Base-by-base conservation (phyloP, 2,329 filamentous ascomycete species). In the Fusarium concolor region DNA sequence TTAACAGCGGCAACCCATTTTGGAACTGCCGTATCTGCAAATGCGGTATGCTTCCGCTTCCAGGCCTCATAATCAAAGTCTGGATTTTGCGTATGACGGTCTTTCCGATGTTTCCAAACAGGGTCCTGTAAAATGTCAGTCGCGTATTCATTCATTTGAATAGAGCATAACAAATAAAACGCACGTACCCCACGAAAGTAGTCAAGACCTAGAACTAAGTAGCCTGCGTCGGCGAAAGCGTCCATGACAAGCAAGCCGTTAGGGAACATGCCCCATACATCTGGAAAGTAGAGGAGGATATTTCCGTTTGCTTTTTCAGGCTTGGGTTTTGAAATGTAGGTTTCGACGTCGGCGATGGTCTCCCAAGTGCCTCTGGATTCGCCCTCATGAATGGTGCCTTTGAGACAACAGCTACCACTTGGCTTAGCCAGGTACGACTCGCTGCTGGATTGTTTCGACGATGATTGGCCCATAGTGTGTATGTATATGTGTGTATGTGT, bases 231-330 rank as follows among this genome's bases (percentile, higher is more conserved):
- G 11, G 46, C 53, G 17, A 56, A 56, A 3, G 53, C 37, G 18
- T 56, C 53, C 53, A 56, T 56, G 35, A 56, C 53, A 11, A 56
- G 12, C 6, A 56, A 24, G 9, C 53, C 53, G 17, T 56, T 56
- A 2, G 53, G 46, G 28, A 56, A 56, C 53, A 56, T 56, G 20
- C 53, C 46, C 53, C 53, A 56, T 41, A 56, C 53, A n/a, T 56
- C 53, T 33, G 46, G 53, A 22, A 56, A 56, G 11, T 56, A 56
- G 2, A 56, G 37, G 15, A 56, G 22, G 1, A 56, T 56, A 10
- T 56, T 52, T 12, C 46, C 53, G 18, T 56, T 56, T n/a, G 9
- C 45, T 7, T 56, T 56, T 17, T 35, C 8, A 2, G 46, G 22
- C 10, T 7, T 12, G 9, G 53, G 53, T 33, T 24, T 52, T 10